Evolutionary conservation across 352 stramenopile species (phyloP).

Genomic region (Pythium myriotylum): DNA sequence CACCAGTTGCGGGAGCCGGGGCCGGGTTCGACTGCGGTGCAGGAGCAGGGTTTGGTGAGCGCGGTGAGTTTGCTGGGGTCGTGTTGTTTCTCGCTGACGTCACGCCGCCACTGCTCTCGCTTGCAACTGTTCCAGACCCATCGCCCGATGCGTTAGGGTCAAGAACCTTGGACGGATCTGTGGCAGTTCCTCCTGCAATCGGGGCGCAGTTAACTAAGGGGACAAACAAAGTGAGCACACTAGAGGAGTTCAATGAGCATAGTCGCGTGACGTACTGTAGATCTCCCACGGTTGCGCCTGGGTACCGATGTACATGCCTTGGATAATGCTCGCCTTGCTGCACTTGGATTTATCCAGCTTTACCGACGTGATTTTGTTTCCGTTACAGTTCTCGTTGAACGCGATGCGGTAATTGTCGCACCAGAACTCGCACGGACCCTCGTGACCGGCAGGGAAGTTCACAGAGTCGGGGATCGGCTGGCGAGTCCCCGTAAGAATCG

Average conservation of each 20-base stretch:
- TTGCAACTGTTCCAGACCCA: too few species aligned
- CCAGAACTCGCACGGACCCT: conserved; percentile 18
- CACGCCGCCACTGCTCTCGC: too few species aligned
- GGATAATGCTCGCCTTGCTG: conserved; percentile 15
- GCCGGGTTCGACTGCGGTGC: too few species aligned
- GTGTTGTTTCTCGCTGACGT: too few species aligned
- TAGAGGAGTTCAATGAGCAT: not conserved
- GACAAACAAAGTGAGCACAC: not conserved
- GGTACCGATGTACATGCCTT: conserved; percentile 23
- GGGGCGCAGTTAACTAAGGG: conserved; percentile 13
- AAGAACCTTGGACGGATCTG: not conserved
- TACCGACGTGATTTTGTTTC: conserved; percentile 21
- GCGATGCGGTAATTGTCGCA: conserved; percentile 20
- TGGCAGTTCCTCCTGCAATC: conserved; percentile 11
- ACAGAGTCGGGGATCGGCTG: conserved; percentile 19
- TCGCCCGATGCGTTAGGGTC: not conserved
- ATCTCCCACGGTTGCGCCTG: conserved; percentile 17
- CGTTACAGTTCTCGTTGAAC: conserved; percentile 18
- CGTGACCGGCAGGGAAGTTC: conserved; percentile 13
- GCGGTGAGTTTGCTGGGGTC: too few species aligned
- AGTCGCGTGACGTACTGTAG: conserved; percentile 14
- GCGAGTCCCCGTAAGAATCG: conserved; percentile 14
- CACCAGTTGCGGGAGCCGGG: too few species aligned
- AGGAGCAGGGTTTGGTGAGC: too few species aligned
- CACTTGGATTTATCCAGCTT: conserved; percentile 23